These are phyloP conservation scores for Penicillium janthinellum DNA, from an alignment of 2,329 filamentous ascomycete species.

Conservation along the genomic window DNA sequence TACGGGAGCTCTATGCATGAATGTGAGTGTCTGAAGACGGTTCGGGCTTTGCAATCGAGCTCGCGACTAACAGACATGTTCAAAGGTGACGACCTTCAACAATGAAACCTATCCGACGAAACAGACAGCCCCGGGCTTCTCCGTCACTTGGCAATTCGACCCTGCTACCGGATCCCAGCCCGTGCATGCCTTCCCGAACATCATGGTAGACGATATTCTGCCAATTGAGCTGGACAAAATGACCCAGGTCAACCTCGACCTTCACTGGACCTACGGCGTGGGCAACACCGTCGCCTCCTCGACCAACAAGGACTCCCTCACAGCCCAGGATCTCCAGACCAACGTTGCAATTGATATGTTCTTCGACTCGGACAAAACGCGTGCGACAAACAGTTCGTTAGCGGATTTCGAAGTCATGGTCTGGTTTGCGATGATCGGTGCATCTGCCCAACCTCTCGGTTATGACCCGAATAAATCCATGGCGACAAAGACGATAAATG, in stretches of 20 bases:
- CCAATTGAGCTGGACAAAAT: conserved; percentile 48
- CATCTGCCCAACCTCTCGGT: conserved; percentile 54
- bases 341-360: conserved; percentile 65
- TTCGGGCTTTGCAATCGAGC: not conserved
- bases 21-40: conserved; percentile 45
- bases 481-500: conserved; percentile 43
- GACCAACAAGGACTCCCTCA: conserved; percentile 41
- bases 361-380: conserved; percentile 50
- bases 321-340: conserved; percentile 47
- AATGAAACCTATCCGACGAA: conserved; percentile 55
- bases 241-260: conserved; percentile 46
- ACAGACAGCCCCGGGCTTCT: conserved; percentile 52
- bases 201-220: conserved; percentile 51
- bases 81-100: conserved; percentile 52
- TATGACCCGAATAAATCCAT: conserved; percentile 35
- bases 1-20: conserved; percentile 53
- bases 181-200: conserved; percentile 60
- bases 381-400: conserved; percentile 42
- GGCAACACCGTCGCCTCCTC: conserved; percentile 45
- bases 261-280: conserved; percentile 55
- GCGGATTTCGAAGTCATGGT: conserved; percentile 59
- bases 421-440: conserved; percentile 55
- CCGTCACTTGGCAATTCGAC: conserved; percentile 57
- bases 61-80: not conserved
- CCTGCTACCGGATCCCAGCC: conserved; percentile 46